Percentiles rank a stretch among this genome's conserved stretches.
These are phyloP conservation scores for Xylaria venustula DNA, from an alignment of 495 filamentous ascomycete genomes.

Conservation along the genomic window DNA sequence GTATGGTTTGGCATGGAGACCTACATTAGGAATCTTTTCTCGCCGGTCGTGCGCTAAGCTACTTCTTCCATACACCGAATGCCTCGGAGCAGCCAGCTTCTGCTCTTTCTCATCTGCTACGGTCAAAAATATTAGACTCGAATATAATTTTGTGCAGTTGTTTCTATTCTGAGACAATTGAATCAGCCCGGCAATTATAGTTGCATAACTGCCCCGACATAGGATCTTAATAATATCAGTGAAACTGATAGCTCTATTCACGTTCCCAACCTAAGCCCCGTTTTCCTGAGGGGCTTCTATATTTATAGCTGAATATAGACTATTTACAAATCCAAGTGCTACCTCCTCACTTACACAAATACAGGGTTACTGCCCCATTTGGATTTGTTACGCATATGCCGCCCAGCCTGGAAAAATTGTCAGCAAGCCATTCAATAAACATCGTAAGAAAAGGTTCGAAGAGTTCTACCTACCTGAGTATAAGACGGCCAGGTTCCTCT, in stretches of 20 bases:
- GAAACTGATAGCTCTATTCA: neutral
- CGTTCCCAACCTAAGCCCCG: neutral
- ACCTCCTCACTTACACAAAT: neutral
- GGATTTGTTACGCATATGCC: slow-evolving; percentile 54
- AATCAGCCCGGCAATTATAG: too few relatives aligned
- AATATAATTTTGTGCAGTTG: too few relatives aligned
- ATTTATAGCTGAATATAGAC: neutral
- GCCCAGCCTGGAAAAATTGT: slow-evolving; percentile 55
- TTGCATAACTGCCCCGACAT: too few relatives aligned
- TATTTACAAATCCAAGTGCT: too few relatives aligned
- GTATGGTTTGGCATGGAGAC: neutral
- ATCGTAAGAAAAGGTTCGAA: neutral
- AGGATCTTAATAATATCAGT: neutral
- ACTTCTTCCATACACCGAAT: too few relatives aligned
- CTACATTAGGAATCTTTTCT: neutral
- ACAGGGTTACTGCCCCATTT: neutral
- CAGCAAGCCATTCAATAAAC: slow-evolving; percentile 9
- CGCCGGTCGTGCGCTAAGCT: too few relatives aligned
- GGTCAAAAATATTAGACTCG: too few relatives aligned
- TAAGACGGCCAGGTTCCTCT: slow-evolving; percentile 85
- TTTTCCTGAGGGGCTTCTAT: neutral
- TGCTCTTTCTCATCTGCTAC: too few relatives aligned
- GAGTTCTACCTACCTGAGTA: slow-evolving; percentile 70
- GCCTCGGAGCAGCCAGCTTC: too few relatives aligned
- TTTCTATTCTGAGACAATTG: too few relatives aligned